A percentile compares a stretch with the other conserved stretches of the same genome.
Conservation (phyloP, 192 early-diverging fungal genomes). For the Spizellomyces punctatus region DNA sequence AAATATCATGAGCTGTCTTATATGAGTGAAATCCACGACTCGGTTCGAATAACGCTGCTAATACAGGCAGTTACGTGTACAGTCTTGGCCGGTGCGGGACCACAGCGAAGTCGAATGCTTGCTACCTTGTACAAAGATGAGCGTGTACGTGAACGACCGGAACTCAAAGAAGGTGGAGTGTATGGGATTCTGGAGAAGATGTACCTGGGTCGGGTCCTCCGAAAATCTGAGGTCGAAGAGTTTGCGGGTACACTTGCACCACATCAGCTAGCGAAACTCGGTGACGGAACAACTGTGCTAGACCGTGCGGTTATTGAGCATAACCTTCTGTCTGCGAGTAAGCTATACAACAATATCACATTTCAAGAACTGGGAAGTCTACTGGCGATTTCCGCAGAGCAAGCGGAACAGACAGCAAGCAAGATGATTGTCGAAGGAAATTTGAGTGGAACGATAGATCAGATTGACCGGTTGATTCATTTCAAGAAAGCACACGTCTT, state of each 20-base stretch:
- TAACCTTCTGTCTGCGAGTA: conserved; percentile 84
- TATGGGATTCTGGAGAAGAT: conserved; percentile 88
- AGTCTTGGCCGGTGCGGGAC: conserved; percentile 88
- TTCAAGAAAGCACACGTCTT: conserved; percentile 51
- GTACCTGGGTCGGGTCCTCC: conserved; percentile 87
- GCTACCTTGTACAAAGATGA: conserved; percentile 92
- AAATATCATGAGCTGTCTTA: conserved; percentile 88
- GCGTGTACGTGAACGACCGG: conserved; percentile 74
- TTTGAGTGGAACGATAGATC: conserved; percentile 89
- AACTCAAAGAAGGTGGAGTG: conserved; percentile 38
- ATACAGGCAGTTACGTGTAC: conserved; percentile 84
- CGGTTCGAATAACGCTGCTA: conserved; percentile 54
- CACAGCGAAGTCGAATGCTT: conserved; percentile 81
- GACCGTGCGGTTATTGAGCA: conserved; percentile 95
- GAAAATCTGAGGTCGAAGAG: conserved; percentile 74
- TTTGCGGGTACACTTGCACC: conserved; percentile 72
- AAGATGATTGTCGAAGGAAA: conserved; percentile 91
- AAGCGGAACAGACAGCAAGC: conserved; percentile 83
- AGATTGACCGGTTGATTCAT: conserved; percentile 81
- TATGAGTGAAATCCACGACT: conserved; percentile 58
- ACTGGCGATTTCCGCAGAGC: conserved; percentile 73
- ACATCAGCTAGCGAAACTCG: conserved; percentile 77
- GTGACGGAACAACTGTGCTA: conserved; percentile 77
- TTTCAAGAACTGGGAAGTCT: conserved; percentile 83
- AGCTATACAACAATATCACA: conserved; percentile 90